Evolutionary conservation across 2,329 filamentous ascomycete species (phyloP).

Genomic region (Immersiporthe knoxdaviesiana): DNA sequence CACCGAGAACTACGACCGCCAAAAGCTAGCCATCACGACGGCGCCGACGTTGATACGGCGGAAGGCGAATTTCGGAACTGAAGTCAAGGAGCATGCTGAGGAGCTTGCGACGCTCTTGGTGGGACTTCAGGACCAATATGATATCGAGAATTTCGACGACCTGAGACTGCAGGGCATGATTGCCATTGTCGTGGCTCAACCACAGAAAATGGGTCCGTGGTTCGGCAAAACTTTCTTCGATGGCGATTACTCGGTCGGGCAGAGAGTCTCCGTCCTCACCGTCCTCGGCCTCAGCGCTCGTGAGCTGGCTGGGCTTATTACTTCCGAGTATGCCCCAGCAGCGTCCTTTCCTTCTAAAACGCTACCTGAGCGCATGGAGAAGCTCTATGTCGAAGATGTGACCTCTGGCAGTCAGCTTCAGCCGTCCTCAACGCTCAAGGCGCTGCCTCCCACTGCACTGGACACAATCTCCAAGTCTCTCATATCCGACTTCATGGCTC

Average conservation of each 20-base stretch:
- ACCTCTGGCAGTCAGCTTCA: conserved; percentile 32
- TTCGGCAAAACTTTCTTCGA: conserved; percentile 85
- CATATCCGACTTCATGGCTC: conserved; percentile 74
- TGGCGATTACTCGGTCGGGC: conserved; percentile 86
- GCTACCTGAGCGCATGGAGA: conserved; percentile 74
- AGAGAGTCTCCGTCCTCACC: conserved; percentile 80
- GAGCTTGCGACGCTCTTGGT: conserved; percentile 78
- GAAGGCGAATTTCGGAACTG: conserved; percentile 85
- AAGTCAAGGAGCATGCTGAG: conserved; percentile 81
- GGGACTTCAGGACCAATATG: conserved; percentile 83
- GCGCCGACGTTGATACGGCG: conserved; percentile 82
- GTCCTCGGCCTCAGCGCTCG: conserved; percentile 80
- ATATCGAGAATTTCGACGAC: conserved; percentile 77
- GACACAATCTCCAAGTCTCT: conserved; percentile 70
- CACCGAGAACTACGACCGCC: conserved; percentile 80
- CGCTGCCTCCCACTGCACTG: conserved; percentile 62
- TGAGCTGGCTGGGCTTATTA: conserved; percentile 79
- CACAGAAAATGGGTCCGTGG: conserved; percentile 79
- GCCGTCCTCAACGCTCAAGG: conserved; percentile 48
- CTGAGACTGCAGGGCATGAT: conserved; percentile 80
- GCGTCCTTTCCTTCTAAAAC: conserved; percentile 78
- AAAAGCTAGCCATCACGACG: conserved; percentile 76
- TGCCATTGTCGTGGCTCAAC: conserved; percentile 76
- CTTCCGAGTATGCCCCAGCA: conserved; percentile 52
- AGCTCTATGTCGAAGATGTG: conserved; percentile 60